phyloP scores from a whole-genome alignment of 1,139 yeast genomes.

The Suhomyces bolitotheri region DNA sequence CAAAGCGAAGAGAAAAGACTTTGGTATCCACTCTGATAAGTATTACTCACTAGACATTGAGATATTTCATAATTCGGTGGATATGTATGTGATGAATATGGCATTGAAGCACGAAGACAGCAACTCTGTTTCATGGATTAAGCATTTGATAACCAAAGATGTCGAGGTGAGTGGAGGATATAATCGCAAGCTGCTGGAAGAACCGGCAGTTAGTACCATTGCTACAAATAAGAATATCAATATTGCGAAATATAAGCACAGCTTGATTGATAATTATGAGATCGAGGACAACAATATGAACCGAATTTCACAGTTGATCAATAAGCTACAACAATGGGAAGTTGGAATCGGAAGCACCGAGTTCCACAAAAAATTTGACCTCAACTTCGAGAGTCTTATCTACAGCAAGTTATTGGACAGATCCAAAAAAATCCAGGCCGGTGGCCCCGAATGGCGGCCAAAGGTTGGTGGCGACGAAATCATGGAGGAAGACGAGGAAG shows the following conservation, averaged over 20 bases:
- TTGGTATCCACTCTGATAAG: conserved; percentile 67
- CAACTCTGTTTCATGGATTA: conserved; percentile 18
- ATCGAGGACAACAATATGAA: conserved; percentile 16
- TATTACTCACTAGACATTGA: conserved; percentile 73
- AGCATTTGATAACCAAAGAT: conserved; percentile 10
- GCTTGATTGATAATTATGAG: conserved; percentile 14
- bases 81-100: conserved; percentile 36
- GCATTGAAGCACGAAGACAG: conserved; percentile 16
- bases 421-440: conserved; percentile 4
- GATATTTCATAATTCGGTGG: conserved; percentile 60
- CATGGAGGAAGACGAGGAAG: conserved; percentile 12
- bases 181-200: background rate
- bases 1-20: conserved; percentile 53
- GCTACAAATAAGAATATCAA: background rate
- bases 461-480: conserved; percentile 8
- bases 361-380: conserved; percentile 18
- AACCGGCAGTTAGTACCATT: background rate
- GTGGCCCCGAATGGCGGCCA: conserved; percentile 2
- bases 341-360: conserved; percentile 3
- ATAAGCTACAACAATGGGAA: conserved; percentile 16
- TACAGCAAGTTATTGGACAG: conserved; percentile 18
- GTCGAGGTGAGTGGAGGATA: background rate
- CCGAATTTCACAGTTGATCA: conserved; percentile 13
- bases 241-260: conserved; percentile 4
- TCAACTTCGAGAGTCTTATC: conserved; percentile 23